Percentiles rank a stretch among this genome's conserved stretches.
These are phyloP conservation scores for Monosporozyma siamensis DNA, from an alignment of 805 yeast species.

Conservation along the genomic window DNA sequence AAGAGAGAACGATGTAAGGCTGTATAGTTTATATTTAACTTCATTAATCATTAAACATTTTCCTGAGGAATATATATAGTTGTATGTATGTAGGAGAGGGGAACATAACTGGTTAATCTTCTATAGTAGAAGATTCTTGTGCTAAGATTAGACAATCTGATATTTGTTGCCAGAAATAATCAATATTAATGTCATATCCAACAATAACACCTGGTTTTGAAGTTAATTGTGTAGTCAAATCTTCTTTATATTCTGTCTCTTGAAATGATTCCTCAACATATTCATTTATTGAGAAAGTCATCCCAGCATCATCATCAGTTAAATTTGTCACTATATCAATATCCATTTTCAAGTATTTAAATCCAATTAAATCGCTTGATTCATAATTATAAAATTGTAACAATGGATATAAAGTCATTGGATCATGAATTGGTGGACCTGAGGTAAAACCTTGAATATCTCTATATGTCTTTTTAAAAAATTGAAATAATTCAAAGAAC, in stretches of 20 bases:
- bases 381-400: conserved; percentile 35
- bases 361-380: conserved; percentile 13
- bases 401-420: conserved; percentile 56
- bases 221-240: conserved; percentile 2
- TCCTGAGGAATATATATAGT: neutral
- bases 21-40: too few relatives aligned
- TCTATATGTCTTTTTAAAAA: conserved; percentile 39
- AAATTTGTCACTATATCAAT: conserved; percentile 24
- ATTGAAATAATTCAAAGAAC: conserved; percentile 45
- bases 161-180: conserved; percentile 39
- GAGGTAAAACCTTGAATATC: conserved; percentile 34
- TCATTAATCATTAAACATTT: neutral
- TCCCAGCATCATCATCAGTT: conserved; percentile 47
- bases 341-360: conserved; percentile 20
- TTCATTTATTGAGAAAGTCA: conserved; percentile 35
- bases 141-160: conserved; percentile 32
- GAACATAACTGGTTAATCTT: conserved; percentile 1
- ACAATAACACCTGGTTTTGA: conserved; percentile 32
- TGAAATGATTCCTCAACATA: conserved; percentile 14
- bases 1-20: too few relatives aligned
- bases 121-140: conserved; percentile 26
- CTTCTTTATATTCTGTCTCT: neutral
- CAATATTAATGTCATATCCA: conserved; percentile 33
- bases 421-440: conserved; percentile 81
- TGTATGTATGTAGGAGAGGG: too few relatives aligned